Conservation (phyloP, 345 rosid genomes). For the Theobroma cacao region DNA sequence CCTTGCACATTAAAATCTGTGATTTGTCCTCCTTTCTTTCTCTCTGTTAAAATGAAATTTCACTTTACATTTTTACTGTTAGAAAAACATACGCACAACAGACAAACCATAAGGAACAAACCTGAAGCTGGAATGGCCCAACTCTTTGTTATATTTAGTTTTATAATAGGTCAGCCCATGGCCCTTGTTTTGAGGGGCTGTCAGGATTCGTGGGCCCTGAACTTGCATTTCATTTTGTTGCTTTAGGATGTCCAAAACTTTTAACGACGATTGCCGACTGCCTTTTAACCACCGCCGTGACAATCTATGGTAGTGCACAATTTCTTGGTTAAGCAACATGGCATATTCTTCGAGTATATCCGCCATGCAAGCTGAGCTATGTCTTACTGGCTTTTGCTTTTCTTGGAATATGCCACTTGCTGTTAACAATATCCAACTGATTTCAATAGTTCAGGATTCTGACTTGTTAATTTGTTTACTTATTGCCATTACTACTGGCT, state of each 20-base stretch:
- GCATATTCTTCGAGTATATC: background rate
- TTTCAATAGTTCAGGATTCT: background rate
- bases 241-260: too few species aligned
- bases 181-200: background rate
- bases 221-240: too few species aligned
- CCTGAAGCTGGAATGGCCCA: background rate
- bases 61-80: too few species aligned
- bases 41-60: too few species aligned
- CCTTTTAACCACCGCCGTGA: too few species aligned
- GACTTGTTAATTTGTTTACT: background rate
- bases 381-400: slow-evolving; percentile 5
- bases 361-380: background rate
- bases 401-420: background rate
- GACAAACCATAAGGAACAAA: too few species aligned
- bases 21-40: too few species aligned
- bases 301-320: too few species aligned
- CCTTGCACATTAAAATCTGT: too few species aligned
- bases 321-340: background rate
- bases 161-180: background rate
- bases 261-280: too few species aligned
- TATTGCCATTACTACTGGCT: background rate
- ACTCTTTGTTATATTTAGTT: background rate
- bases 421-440: background rate
- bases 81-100: background rate
- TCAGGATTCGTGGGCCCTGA: background rate